These are phyloP conservation scores for Aureoboletus auriporus DNA, from an alignment of 768 basidiomycete species.

Conservation along the genomic window DNA sequence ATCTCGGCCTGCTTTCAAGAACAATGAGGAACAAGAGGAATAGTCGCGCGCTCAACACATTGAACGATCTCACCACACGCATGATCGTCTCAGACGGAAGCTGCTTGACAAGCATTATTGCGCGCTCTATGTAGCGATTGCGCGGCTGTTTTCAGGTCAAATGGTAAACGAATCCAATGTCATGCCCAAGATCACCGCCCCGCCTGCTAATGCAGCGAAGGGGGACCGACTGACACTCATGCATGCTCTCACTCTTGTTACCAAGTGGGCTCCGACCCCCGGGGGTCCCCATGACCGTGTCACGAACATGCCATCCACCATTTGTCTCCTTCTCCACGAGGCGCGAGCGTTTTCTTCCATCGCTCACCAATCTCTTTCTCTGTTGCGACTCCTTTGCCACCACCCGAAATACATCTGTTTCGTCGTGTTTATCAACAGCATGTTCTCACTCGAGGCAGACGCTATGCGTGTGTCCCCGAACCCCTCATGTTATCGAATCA, in stretches of 20 bases:
- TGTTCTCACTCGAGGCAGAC: slow-evolving; percentile 55
- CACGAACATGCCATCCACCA: slow-evolving; percentile 63
- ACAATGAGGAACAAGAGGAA: slow-evolving; percentile 20
- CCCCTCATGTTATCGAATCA: slow-evolving; percentile 56
- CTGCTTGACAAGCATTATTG: slow-evolving; percentile 49
- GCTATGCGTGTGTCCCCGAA: slow-evolving; percentile 45
- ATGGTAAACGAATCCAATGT: slow-evolving; percentile 45
- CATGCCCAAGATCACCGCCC: slow-evolving; percentile 33
- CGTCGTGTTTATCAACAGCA: slow-evolving; percentile 58
- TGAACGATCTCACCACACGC: slow-evolving; percentile 22
- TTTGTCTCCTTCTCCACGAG: slow-evolving; percentile 49
- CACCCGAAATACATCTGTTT: slow-evolving; percentile 37
- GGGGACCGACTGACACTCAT: slow-evolving; percentile 9
- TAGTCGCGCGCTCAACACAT: slow-evolving; percentile 19
- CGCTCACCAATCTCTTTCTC: slow-evolving; percentile 13
- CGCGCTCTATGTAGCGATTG: slow-evolving; percentile 59
- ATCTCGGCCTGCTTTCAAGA: slow-evolving; percentile 25
- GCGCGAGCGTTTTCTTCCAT: slow-evolving; percentile 15
- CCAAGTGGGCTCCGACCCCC: slow-evolving; percentile 71
- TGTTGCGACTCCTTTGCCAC: slow-evolving; percentile 28
- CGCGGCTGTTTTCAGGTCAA: slow-evolving; percentile 56
- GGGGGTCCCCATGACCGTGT: slow-evolving; percentile 54
- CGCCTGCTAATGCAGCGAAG: slow-evolving; percentile 29
- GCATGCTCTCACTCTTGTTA: slow-evolving; percentile 45
- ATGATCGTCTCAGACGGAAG: slow-evolving; percentile 37